Conservation (phyloP, 768 basidiomycete genomes). For the Auricularia cornea region DNA sequence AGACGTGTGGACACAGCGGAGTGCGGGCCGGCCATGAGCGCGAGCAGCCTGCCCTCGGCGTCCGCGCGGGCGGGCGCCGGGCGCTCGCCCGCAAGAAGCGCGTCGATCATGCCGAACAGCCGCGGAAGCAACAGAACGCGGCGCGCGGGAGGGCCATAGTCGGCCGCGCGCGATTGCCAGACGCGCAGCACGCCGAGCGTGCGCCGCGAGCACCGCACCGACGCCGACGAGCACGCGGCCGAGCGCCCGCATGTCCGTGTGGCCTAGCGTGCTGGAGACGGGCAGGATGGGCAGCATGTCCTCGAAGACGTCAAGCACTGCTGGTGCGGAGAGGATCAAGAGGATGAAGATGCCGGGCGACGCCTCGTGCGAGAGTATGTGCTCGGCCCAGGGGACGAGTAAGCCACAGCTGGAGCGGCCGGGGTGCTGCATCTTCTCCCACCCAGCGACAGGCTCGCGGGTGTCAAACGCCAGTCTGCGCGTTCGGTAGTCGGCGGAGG, state of each 20-base stretch:
- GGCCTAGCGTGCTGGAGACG: background rate
- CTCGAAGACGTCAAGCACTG: background rate
- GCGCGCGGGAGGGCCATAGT: conserved; percentile 52
- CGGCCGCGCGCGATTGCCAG: conserved; percentile 41
- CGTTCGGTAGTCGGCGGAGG: too few relatives aligned
- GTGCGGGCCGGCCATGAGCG: conserved; percentile 51
- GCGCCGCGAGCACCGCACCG: conserved; percentile 56
- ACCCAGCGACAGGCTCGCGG: background rate
- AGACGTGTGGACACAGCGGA: conserved; percentile 49
- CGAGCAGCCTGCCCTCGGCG: conserved; percentile 59
- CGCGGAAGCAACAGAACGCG: conserved; percentile 65
- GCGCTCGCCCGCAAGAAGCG: conserved; percentile 52
- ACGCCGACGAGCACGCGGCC: conserved; percentile 62
- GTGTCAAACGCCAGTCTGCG: background rate
- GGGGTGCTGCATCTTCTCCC: background rate
- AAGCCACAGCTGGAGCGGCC: background rate
- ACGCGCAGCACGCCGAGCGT: conserved; percentile 51
- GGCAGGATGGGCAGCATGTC: background rate
- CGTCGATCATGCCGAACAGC: conserved; percentile 61
- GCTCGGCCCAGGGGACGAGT: background rate
- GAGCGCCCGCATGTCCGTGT: conserved; percentile 18
- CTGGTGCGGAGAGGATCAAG: conserved; percentile 1
- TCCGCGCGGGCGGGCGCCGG: conserved; percentile 57
- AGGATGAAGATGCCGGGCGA: conserved; percentile 6
- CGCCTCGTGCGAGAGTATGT: conserved; percentile 4